Conservation (phyloP, 2,329 filamentous ascomycete genomes). For the Trichoderma citrinoviride region DNA sequence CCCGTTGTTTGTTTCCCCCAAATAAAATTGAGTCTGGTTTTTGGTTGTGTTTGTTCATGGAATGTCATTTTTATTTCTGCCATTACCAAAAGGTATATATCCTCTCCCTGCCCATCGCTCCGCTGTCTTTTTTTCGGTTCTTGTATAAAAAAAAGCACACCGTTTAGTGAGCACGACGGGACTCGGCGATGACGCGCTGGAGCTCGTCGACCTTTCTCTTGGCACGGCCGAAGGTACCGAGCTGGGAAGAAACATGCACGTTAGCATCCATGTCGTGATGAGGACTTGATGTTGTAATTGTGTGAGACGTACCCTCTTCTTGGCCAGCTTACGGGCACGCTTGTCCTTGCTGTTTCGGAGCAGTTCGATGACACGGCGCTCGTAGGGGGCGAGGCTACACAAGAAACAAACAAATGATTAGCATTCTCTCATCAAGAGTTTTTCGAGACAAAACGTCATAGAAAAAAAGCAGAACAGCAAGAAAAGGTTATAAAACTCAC, state of each 20-base stretch:
- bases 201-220: constrained; percentile 99
- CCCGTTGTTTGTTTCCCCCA: constrained; percentile 21
- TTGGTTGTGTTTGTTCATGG: too few relatives aligned
- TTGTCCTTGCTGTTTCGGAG: constrained; percentile 99
- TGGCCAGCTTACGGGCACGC: constrained; percentile 97
- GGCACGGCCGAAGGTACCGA: constrained; percentile 97
- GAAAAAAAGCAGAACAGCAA: background rate
- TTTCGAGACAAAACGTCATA: background rate
- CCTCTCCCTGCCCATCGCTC: background rate
- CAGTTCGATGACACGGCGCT: constrained; percentile 98
- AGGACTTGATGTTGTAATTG: constrained; percentile 10
- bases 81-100: background rate
- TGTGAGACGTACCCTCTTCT: constrained; percentile 80
- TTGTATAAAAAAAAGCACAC: background rate
- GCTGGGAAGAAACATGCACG: constrained; percentile 51
- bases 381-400: constrained; percentile 81
- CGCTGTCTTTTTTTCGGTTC: too few relatives aligned
- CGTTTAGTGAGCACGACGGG: constrained; percentile 67
- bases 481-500: constrained; percentile 52
- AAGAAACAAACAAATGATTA: background rate
- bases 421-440: background rate
- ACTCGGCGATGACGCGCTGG: constrained; percentile 95
- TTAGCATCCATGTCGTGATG: constrained; percentile 25
- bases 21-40: background rate
- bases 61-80: background rate